These are phyloP conservation scores for Amanita polypyramis DNA, from an alignment of 768 basidiomycete genomes.

Conservation along the genomic window DNA sequence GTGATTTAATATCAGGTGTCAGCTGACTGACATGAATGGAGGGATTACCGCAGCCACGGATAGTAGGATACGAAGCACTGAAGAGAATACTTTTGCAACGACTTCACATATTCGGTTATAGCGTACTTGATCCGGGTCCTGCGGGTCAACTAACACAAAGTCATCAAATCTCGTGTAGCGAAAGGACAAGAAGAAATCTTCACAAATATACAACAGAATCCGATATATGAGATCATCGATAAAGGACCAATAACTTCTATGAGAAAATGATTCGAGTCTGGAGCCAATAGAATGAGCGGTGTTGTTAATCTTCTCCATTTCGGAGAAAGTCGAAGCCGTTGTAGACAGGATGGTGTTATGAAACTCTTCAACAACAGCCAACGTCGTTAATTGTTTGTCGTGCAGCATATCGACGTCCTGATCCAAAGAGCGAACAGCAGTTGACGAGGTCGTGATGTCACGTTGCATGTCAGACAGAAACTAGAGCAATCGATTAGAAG, in stretches of 20 bases:
- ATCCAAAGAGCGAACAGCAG: conserved; percentile 3
- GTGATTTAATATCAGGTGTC: neutral
- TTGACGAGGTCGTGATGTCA: neutral
- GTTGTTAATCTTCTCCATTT: conserved; percentile 37
- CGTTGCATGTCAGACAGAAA: conserved; percentile 8
- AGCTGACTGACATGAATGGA: neutral
- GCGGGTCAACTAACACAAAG: neutral
- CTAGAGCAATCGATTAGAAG: conserved; percentile 2
- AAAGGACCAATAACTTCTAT: conserved; percentile 4
- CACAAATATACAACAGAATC: neutral
- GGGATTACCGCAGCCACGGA: neutral
- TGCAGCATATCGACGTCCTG: conserved; percentile 19
- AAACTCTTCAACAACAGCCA: conserved; percentile 25
- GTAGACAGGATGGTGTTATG: conserved; percentile 25
- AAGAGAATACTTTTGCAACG: neutral
- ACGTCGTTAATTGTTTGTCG: conserved; percentile 25
- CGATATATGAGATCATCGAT: conserved; percentile 9
- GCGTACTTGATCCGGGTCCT: neutral
- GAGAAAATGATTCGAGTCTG: conserved; percentile 13
- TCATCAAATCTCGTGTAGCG: neutral
- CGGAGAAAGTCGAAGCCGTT: conserved; percentile 26
- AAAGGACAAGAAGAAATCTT: neutral
- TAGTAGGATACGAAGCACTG: neutral
- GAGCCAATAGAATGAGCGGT: conserved; percentile 27
- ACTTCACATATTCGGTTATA: neutral